Conservation (phyloP, 306 rosid genomes). For the Ziziphus jujuba region DNA sequence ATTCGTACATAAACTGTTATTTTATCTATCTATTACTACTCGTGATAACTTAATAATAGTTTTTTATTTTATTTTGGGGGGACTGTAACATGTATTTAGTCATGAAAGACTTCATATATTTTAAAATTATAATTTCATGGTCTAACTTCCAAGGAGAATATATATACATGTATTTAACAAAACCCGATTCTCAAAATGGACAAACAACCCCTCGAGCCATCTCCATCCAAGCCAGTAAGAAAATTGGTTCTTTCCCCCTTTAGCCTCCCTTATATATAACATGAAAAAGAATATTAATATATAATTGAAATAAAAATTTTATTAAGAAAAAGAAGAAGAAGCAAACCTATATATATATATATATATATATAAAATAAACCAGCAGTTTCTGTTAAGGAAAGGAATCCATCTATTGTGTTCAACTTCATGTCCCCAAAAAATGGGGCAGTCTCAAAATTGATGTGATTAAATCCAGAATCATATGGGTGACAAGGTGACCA, state of each 20-base stretch:
- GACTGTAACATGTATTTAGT: too few species aligned
- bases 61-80: too few species aligned
- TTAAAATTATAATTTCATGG: too few species aligned
- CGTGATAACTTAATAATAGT: too few species aligned
- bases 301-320: too few species aligned
- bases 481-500: constrained; percentile 63
- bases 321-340: background rate
- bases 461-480: constrained; percentile 50
- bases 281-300: too few species aligned
- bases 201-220: background rate
- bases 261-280: too few species aligned
- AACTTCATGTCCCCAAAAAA: constrained; percentile 40
- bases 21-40: background rate
- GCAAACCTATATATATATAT: constrained; percentile 1
- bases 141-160: too few species aligned
- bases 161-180: background rate
- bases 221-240: background rate
- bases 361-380: too few species aligned
- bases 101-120: too few species aligned
- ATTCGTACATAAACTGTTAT: too few species aligned
- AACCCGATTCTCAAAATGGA: constrained; percentile 1
- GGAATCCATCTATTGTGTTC: constrained; percentile 39
- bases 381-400: constrained; percentile 31
- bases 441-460: constrained; percentile 42
- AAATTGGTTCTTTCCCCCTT: too few species aligned